Percentiles rank a stretch among this genome's conserved stretches.
Conservation (phyloP, 2,329 filamentous ascomycete genomes). For the Mycogone perniciosa region DNA sequence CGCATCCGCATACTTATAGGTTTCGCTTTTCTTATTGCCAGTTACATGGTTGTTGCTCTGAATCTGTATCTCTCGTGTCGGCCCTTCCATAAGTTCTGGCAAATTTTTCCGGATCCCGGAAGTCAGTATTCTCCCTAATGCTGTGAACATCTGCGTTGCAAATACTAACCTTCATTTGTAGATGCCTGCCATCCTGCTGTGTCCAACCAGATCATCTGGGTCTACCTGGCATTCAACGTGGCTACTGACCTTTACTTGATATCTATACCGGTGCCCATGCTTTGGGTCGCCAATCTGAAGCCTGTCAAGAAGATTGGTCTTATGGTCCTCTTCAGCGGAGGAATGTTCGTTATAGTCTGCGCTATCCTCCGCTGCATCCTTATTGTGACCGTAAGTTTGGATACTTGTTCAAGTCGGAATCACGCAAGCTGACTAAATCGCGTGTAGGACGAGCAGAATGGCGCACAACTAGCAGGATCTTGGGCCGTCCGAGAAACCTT, state of each 20-base stretch:
- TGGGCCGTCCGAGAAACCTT: constrained; percentile 41
- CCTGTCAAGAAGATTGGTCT: constrained; percentile 32
- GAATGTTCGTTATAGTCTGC: constrained; percentile 35
- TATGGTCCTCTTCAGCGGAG: constrained; percentile 33
- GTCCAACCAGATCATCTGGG: constrained; percentile 44
- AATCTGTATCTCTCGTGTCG: constrained; percentile 47
- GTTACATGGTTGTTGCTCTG: constrained; percentile 43
- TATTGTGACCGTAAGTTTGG: constrained; percentile 21
- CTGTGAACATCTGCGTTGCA: neutral
- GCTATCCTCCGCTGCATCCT: constrained; percentile 31
- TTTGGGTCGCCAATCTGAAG: constrained; percentile 32
- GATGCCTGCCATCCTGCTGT: constrained; percentile 44
- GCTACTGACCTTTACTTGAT: constrained; percentile 53
- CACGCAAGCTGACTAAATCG: neutral
- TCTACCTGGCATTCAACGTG: constrained; percentile 47
- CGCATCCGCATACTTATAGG: constrained; percentile 42
- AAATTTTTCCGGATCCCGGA: constrained; percentile 52
- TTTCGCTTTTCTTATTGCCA: constrained; percentile 41
- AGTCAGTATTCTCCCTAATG: constrained; percentile 29
- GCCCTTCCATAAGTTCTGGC: constrained; percentile 50
- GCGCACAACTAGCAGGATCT: constrained; percentile 34
- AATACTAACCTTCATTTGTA: constrained; percentile 15
- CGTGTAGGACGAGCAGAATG: constrained; percentile 33
- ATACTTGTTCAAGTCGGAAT: neutral
- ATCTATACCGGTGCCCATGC: constrained; percentile 50